Evolutionary conservation across 495 filamentous ascomycete species (phyloP).

Genomic region (Paragyromitra xinjiangensis): DNA sequence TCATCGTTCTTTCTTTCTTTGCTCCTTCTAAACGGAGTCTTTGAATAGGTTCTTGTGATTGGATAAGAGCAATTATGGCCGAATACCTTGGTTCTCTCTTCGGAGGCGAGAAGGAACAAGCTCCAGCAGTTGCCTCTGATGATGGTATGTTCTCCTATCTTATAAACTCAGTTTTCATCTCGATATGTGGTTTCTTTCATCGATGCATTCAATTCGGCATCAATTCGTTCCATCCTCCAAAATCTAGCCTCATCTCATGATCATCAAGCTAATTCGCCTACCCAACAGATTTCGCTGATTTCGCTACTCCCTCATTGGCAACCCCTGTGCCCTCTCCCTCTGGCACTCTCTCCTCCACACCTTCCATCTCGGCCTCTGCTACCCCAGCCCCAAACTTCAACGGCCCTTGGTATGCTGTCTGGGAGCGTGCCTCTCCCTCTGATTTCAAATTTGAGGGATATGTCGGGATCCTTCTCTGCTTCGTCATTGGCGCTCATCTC

Average conservation of each 20-base stretch:
- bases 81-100: conserved; percentile 52
- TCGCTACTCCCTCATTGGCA: conserved; percentile 59
- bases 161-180: not conserved
- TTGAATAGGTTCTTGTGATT: conserved; percentile 33
- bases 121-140: conserved; percentile 38
- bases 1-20: not conserved
- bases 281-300: conserved; percentile 64
- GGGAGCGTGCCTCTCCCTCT: conserved; percentile 79
- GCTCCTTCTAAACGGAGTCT: conserved; percentile 17
- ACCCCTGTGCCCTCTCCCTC: conserved; percentile 54
- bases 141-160: conserved; percentile 39
- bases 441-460: conserved; percentile 91
- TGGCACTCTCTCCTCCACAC: conserved; percentile 62
- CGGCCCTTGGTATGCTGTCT: conserved; percentile 89
- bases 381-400: conserved; percentile 1
- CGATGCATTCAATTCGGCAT: conserved; percentile 4
- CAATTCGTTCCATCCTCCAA: conserved; percentile 7
- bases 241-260: conserved; percentile 43
- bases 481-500: conserved; percentile 80
- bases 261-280: conserved; percentile 13
- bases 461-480: conserved; percentile 75
- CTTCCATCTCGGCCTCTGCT: conserved; percentile 73
- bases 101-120: conserved; percentile 47
- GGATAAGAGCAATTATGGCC: conserved; percentile 37
- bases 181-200: not conserved